Evolutionary conservation across 495 filamentous ascomycete genomes (phyloP).

Genomic region (Neurospora sp.): DNA sequence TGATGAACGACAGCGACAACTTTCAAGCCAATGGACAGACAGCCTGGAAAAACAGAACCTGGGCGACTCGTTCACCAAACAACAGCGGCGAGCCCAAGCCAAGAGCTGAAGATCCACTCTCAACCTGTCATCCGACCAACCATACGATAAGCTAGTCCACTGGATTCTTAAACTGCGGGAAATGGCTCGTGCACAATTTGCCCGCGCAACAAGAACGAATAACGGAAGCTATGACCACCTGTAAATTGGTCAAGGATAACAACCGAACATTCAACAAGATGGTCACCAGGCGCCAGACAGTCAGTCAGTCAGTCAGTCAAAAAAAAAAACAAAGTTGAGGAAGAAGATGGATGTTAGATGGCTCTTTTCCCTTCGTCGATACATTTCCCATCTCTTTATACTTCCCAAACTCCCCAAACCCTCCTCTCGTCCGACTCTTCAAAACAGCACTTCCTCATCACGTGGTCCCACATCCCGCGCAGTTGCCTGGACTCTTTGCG

Average conservation of each 20-base stretch:
- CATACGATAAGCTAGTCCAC: neutral
- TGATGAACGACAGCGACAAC: neutral
- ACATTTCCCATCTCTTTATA: neutral
- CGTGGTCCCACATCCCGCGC: conserved; percentile 2
- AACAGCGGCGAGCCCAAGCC: neutral
- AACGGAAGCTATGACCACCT: neutral
- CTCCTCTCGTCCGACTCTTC: neutral
- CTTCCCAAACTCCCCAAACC: neutral
- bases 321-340: neutral
- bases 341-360: neutral
- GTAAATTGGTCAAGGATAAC: neutral
- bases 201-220: neutral
- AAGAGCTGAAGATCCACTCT: neutral
- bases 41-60: neutral
- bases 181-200: neutral
- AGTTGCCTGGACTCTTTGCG: conserved; percentile 6
- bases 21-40: neutral
- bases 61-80: neutral
- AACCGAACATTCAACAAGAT: neutral
- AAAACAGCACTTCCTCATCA: conserved; percentile 1
- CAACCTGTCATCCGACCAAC: neutral
- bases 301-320: neutral
- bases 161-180: neutral
- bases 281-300: neutral
- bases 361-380: neutral